Base-by-base conservation (phyloP, 192 early-diverging fungal genomes). In the Coemansia sp. region DNA sequence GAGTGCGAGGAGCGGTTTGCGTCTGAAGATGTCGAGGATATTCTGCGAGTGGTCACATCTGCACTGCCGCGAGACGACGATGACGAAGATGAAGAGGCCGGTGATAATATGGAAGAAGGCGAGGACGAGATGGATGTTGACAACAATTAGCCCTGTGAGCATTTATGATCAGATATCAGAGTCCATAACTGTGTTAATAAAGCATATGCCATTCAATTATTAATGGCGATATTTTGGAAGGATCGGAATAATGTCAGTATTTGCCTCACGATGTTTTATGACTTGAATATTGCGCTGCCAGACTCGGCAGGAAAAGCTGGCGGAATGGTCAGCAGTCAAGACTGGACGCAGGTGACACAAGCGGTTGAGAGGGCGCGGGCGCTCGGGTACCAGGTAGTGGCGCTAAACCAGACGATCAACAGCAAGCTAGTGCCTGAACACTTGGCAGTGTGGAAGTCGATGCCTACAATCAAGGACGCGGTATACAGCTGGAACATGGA, bases 1-100 rank as follows among this genome's bases (percentile, higher is more conserved):
- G 89, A 91, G 64, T 89, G 87, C 62, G 88, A 86, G 18, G 86
- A 89, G 49, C 87, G 92, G 32, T 88, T 91, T 62, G 45, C 34
- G 5, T 66, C 74, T 27, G 86, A 86, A 0, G 74, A 86, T 9
- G 73, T 89, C 38, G 85, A 87, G 5, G 66, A 80, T 0, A 67
- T 91, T 47, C 32, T 89, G 13, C 68, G 64, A 13, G 69, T 87
- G 24, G 78, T 91, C 18, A n/a, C 34, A 6, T 59, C 68, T 27
- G 49, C 74, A 15, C 71, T 91, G 55, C 88, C 89, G 37, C 58
- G 38, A 9, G 61, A 72, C 2, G 70, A 67, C 10, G 79, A 76
- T 1, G 27, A 35, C 6, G 66, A 50, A 11, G 65, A 68, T 4
- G 72, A 56, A 3, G 67, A 37, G 0, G 50, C 12, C 20, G 67